phyloP scores from a whole-genome alignment of 2,329 filamentous ascomycete genomes.

The Fusarium mangiferae region DNA sequence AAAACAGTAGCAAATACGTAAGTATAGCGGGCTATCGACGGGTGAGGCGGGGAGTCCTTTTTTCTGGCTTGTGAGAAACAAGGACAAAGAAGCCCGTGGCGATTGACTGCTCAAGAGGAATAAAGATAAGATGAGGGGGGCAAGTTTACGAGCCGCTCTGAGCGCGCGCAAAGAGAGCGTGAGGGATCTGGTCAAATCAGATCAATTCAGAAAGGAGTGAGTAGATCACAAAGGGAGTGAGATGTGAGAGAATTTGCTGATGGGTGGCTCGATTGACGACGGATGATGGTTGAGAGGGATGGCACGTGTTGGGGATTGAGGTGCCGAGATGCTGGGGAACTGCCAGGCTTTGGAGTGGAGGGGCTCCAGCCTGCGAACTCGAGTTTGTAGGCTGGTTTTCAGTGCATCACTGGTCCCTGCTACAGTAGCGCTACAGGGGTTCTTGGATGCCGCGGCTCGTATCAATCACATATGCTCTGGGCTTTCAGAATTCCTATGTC shows the following conservation, averaged over 20 bases:
- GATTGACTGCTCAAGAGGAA: not conserved
- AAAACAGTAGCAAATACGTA: slow-evolving; percentile 14
- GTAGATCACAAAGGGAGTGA: slow-evolving; percentile 21
- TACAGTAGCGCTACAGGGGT: slow-evolving; percentile 15
- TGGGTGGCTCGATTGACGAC: slow-evolving; percentile 37
- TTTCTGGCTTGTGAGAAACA: not conserved
- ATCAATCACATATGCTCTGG: not conserved
- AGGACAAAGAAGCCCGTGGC: not conserved
- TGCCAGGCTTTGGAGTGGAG: slow-evolving; percentile 6
- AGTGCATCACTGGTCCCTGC: slow-evolving; percentile 1
- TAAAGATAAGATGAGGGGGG: slow-evolving; percentile 6
- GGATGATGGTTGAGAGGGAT: slow-evolving; percentile 44
- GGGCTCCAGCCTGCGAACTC: not conserved
- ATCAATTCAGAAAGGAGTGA: not conserved
- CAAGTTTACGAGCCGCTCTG: not conserved
- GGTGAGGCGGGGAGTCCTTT: slow-evolving; percentile 2
- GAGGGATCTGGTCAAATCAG: slow-evolving; percentile 6
- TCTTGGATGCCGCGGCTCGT: slow-evolving; percentile 30
- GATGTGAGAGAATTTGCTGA: slow-evolving; percentile 28
- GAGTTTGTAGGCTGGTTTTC: slow-evolving; percentile 5
- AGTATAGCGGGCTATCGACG: slow-evolving; percentile 21
- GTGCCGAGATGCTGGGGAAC: slow-evolving; percentile 39
- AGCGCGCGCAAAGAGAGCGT: slow-evolving; percentile 19
- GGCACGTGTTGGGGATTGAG: slow-evolving; percentile 45
- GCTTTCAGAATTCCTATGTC: not conserved